These are phyloP conservation scores for Hondaea fermentalgiana DNA, from an alignment of 108 stramenopile genomes.

Conservation along the genomic window DNA sequence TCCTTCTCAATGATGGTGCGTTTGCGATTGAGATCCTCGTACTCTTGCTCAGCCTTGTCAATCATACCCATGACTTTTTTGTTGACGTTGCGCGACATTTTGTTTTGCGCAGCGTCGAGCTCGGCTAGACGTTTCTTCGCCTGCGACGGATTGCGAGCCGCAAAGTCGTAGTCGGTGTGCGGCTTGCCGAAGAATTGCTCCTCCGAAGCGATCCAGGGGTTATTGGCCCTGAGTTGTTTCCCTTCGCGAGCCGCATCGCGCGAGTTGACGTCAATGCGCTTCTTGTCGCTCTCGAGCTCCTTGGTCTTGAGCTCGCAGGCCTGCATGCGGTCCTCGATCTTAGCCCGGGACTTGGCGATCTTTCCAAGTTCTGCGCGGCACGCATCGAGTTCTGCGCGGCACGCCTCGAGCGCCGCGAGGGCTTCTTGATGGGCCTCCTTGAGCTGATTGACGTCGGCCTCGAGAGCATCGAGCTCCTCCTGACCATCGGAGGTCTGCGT, in stretches of 20 bases:
- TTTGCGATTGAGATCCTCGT: conserved; percentile 87
- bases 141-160: conserved; percentile 53
- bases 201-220: conserved; percentile 88
- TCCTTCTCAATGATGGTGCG: conserved; percentile 93
- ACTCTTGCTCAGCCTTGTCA: conserved; percentile 94
- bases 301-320: conserved; percentile 69
- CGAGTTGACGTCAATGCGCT: conserved; percentile 64
- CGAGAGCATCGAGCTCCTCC: background rate
- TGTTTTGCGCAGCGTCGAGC: conserved; percentile 70
- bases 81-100: conserved; percentile 84
- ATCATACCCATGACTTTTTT: conserved; percentile 99
- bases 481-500: conserved; percentile 4
- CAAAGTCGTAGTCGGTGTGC: conserved; percentile 91
- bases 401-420: conserved; percentile 50
- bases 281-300: conserved; percentile 63
- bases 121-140: conserved; percentile 58
- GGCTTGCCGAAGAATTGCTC: conserved; percentile 80
- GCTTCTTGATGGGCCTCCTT: background rate
- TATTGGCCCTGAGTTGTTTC: conserved; percentile 52
- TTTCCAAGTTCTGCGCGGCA: conserved; percentile 56
- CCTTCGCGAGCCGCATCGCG: background rate
- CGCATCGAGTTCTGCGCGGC: conserved; percentile 54
- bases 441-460: background rate
- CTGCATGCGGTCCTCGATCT: conserved; percentile 58
- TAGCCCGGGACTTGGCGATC: conserved; percentile 49